Evolutionary conservation across 345 rosid species (phyloP).

Genomic region (Eucalyptus guilfoylei): DNA sequence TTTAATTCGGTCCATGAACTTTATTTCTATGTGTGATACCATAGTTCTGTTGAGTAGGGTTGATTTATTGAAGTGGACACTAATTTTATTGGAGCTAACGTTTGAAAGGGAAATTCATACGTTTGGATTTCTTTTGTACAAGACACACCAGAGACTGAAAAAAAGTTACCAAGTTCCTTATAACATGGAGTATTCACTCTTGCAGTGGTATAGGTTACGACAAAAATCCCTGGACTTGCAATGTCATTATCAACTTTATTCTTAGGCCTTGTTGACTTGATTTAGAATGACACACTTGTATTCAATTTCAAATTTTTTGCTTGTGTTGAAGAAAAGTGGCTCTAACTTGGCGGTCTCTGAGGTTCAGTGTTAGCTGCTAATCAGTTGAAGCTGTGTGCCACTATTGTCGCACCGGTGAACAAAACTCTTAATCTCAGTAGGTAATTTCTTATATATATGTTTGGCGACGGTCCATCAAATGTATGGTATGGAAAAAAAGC

Average conservation of each 20-base stretch:
- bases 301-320: background rate
- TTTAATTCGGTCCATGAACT: background rate
- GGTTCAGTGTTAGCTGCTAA: background rate
- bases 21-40: background rate
- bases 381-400: background rate
- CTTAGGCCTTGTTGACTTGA: background rate
- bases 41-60: background rate
- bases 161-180: background rate
- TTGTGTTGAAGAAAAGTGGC: background rate
- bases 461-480: background rate
- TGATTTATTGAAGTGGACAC: background rate
- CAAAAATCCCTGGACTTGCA: background rate
- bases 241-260: background rate
- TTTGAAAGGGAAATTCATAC: background rate
- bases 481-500: background rate
- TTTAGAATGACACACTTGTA: background rate
- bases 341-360: background rate
- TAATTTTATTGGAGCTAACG: background rate
- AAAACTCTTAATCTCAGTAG: background rate
- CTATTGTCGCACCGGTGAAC: background rate
- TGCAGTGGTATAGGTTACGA: background rate
- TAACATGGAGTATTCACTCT: background rate
- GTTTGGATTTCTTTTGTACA: background rate
- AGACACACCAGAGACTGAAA: background rate
- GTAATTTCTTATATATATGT: background rate